phyloP scores from a whole-genome alignment of 148 eudicot genomes.

The Gaultheria prostrata region DNA sequence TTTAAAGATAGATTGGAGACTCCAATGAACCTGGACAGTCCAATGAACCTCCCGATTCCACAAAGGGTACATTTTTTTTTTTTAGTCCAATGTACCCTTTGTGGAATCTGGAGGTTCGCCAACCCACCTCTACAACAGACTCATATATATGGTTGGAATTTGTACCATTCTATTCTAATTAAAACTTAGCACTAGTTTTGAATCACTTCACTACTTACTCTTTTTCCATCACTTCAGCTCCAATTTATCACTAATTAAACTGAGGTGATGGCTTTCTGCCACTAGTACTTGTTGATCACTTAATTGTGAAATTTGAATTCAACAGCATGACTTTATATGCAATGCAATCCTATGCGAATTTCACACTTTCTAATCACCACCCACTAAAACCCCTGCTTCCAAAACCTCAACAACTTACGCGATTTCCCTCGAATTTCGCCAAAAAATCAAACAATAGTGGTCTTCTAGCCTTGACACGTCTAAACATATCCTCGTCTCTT shows the following conservation, averaged over 20 bases:
- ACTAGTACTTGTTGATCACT: background rate
- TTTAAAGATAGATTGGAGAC: too few relatives aligned
- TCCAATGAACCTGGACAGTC: background rate
- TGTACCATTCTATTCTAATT: background rate
- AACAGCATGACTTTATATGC: conserved; percentile 25
- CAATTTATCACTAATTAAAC: too few relatives aligned
- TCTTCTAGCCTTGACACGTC: background rate
- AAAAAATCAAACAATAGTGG: background rate
- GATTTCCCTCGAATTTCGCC: conserved; percentile 2
- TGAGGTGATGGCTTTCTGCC: too few relatives aligned
- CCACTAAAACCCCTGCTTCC: background rate
- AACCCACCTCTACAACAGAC: background rate
- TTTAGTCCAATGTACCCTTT: too few relatives aligned
- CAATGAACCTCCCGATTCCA: conserved; percentile 10
- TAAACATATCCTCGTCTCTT: conserved; percentile 23
- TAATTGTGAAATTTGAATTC: background rate
- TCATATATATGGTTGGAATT: background rate
- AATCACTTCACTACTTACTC: too few relatives aligned
- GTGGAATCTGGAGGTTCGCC: too few relatives aligned
- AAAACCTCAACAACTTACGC: conserved; percentile 8
- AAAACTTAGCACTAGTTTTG: background rate
- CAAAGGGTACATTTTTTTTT: too few relatives aligned
- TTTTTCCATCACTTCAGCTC: too few relatives aligned
- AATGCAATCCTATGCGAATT: conserved; percentile 15
- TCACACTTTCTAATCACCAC: conserved; percentile 15